phyloP scores from a whole-genome alignment of 2,329 filamentous ascomycete species.

The Fusarium dimerum region DNA sequence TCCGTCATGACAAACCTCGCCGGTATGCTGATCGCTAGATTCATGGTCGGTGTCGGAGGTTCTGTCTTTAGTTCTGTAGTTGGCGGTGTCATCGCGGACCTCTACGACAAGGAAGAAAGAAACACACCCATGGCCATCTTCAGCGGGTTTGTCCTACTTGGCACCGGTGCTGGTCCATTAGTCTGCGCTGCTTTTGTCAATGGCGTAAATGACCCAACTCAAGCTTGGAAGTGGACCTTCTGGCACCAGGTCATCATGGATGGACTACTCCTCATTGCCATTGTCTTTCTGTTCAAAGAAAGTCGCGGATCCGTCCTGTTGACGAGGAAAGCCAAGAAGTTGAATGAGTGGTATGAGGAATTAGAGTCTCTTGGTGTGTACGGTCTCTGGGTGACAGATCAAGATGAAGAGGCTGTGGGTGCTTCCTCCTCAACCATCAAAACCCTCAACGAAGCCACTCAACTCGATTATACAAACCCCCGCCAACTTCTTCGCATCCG shows the following conservation, averaged over 20 bases:
- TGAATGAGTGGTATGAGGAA: constrained; percentile 80
- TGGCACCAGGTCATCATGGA: constrained; percentile 79
- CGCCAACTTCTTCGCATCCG: constrained; percentile 56
- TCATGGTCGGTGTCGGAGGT: constrained; percentile 75
- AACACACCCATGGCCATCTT: constrained; percentile 92
- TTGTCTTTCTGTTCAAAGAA: constrained; percentile 75
- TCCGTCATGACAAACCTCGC: constrained; percentile 68
- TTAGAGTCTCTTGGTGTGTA: constrained; percentile 66
- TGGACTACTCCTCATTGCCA: constrained; percentile 57
- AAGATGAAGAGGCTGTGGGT: constrained; percentile 9
- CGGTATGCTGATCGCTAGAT: constrained; percentile 74
- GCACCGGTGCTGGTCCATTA: constrained; percentile 78
- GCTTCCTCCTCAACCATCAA: constrained; percentile 26
- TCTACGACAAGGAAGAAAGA: constrained; percentile 75
- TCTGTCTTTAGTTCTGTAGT: constrained; percentile 86
- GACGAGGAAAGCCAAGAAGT: constrained; percentile 67
- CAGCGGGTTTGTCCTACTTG: constrained; percentile 74
- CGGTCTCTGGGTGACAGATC: constrained; percentile 43
- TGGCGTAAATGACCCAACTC: constrained; percentile 46
- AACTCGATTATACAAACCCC: constrained; percentile 7
- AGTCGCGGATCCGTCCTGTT: constrained; percentile 80
- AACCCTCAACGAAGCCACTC: constrained; percentile 4
- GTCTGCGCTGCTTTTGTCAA: constrained; percentile 69
- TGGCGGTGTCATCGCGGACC: constrained; percentile 86
- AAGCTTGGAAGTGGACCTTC: constrained; percentile 84